Evolutionary conservation across 805 yeast species (phyloP), one percentile per base, ranked within the genome.

Genomic region (Ascoidea asiatica): DNA sequence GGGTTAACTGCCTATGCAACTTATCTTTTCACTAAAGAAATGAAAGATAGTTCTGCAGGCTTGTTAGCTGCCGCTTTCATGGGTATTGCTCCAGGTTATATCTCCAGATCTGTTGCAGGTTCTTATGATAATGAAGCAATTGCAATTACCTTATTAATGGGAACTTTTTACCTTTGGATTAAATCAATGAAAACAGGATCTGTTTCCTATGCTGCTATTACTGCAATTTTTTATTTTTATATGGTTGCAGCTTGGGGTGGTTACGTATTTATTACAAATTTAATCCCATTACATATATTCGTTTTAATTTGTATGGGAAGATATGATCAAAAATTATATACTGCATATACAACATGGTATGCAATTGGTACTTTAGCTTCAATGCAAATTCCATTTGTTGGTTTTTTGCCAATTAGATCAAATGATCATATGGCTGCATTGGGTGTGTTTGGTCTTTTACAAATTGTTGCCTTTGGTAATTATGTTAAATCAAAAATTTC

Each of bases 191-290:
- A 90, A 63, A 69, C 82, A 37, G 99, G 98, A 40, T 85, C 95
- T 1, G 79, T 89, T 17, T 72, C 85, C 52, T 86, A 79, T 70
- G 92, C 87, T 8, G 70, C 90, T 2, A 66, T 82, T 53, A 79
- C 97, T 22, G 95, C 98, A 1, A 60, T 87, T 33, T 82, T 79
- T 55, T 92, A 94, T 68, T 92, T 94, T 65, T 92, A 92, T 72
- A 92, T 92, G 99, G 99, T 92, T 43, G 80, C 95, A 41, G 98
- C 99, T 11, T 89, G 99, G 97, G 99, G 99, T 70, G 99, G 99
- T 21, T 92, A 92, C 60, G 99, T 94, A 43, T 92, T 92, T 70
- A 94, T 92, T 65, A 92, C 99, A 48, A 92, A 92, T 67, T 78
- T 94, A 71, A 87, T 92, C 56, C 98, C 98, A 41, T 70, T 92